Percentiles rank a stretch among this genome's conserved stretches.
phyloP scores from a whole-genome alignment of 805 yeast genomes.

The Allodekkera sacchari region DNA sequence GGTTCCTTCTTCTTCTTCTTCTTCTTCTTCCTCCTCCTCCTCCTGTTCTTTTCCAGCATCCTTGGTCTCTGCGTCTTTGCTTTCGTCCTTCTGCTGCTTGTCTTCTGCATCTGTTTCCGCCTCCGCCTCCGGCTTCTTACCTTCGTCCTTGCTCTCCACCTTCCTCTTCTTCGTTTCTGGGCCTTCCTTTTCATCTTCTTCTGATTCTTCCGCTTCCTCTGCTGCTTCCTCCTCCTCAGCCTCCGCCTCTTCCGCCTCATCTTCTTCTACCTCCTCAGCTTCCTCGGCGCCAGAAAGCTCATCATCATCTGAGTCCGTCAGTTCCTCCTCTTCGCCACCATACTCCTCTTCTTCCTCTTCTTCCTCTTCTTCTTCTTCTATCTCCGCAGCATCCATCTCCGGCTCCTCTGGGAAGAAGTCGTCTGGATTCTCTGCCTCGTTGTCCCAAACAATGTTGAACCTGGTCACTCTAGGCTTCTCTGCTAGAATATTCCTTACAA shows the following conservation, averaged over 20 bases:
- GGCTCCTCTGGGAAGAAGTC: slow-evolving; percentile 75
- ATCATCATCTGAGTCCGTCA: slow-evolving; percentile 31
- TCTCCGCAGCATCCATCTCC: slow-evolving; percentile 54
- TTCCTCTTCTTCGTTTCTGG: slow-evolving; percentile 18
- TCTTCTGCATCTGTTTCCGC: slow-evolving; percentile 9
- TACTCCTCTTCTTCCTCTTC: slow-evolving; percentile 54
- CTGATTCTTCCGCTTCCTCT: slow-evolving; percentile 28
- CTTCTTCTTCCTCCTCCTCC: slow-evolving; percentile 11
- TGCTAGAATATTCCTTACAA: slow-evolving; percentile 87
- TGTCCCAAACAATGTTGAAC: slow-evolving; percentile 96
- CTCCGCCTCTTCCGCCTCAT: slow-evolving; percentile 9
- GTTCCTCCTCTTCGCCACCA: slow-evolving; percentile 37
- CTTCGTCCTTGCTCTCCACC: slow-evolving; percentile 19
- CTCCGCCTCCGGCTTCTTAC: slow-evolving; percentile 14
- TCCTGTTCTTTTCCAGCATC: too few species aligned
- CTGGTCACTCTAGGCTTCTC: slow-evolving; percentile 97
- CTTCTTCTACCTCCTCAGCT: slow-evolving; percentile 24
- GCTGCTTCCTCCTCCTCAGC: slow-evolving; percentile 27
- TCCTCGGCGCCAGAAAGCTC: slow-evolving; percentile 32
- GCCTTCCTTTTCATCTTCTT: slow-evolving; percentile 24
- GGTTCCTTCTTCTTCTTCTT: slow-evolving; percentile 8
- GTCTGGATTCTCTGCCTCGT: slow-evolving; percentile 44
- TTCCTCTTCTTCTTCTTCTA: slow-evolving; percentile 45
- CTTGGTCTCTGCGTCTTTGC: slow-evolving; percentile 6
- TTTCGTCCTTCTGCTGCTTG: slow-evolving; percentile 6